A percentile compares a stretch with the other conserved stretches of the same genome.
phyloP scores from a whole-genome alignment of 2,329 filamentous ascomycete species.

The Diplodia scrobiculata region DNA sequence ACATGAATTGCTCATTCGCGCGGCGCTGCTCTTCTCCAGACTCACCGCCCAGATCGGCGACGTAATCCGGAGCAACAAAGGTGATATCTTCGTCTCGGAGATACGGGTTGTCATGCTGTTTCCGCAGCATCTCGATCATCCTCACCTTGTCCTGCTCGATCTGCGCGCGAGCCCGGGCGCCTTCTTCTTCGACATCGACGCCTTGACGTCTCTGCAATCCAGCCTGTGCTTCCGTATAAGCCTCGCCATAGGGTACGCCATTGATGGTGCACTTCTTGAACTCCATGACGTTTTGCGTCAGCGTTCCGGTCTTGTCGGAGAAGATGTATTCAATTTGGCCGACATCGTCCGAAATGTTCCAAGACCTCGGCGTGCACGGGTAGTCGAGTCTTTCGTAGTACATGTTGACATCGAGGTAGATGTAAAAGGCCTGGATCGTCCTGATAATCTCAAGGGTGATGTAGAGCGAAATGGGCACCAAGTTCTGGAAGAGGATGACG shows the following conservation, averaged over 20 bases:
- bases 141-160: slow-evolving; percentile 75
- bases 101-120: slow-evolving; percentile 85
- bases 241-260: slow-evolving; percentile 93
- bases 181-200: slow-evolving; percentile 80
- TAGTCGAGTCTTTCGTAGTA: slow-evolving; percentile 95
- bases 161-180: slow-evolving; percentile 68
- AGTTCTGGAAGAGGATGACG: slow-evolving; percentile 94
- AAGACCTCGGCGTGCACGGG: slow-evolving; percentile 93
- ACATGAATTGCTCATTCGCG: slow-evolving; percentile 88
- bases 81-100: slow-evolving; percentile 86
- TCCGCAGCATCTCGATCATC: slow-evolving; percentile 72
- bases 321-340: slow-evolving; percentile 99
- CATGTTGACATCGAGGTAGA: slow-evolving; percentile 94
- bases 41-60: slow-evolving; percentile 76
- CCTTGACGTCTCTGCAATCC: slow-evolving; percentile 93
- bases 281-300: slow-evolving; percentile 95
- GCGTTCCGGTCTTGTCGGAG: slow-evolving; percentile 87
- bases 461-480: slow-evolving; percentile 97
- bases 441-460: slow-evolving; percentile 96
- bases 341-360: slow-evolving; percentile 98
- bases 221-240: slow-evolving; percentile 94
- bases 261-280: slow-evolving; percentile 99
- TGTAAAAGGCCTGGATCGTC: slow-evolving; percentile 91
- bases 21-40: slow-evolving; percentile 74
- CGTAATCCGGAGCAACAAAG: slow-evolving; percentile 87